Percentiles rank a stretch among this genome's conserved stretches.
Evolutionary conservation across 306 rosid genomes (phyloP).

Genomic region (Ormosia semicastrata): DNA sequence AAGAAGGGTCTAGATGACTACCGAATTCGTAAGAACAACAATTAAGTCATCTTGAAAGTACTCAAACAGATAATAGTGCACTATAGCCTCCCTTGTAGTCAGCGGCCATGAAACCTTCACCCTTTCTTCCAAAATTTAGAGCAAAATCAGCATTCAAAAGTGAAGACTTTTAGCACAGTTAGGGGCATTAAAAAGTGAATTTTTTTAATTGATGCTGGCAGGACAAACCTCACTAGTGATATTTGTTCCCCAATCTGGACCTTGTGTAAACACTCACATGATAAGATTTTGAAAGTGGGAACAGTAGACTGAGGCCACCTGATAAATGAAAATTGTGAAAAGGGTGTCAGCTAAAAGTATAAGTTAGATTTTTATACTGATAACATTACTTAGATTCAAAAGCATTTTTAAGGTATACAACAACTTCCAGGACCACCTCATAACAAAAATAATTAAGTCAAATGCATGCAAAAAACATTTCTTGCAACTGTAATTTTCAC

Average conservation of each 20-base stretch:
- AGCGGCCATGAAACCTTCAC: conserved; percentile 86
- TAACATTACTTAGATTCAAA: conserved; percentile 9
- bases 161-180: neutral
- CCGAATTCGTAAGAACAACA: conserved; percentile 73
- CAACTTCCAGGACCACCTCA: neutral
- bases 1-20: conserved; percentile 17
- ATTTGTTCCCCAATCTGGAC: conserved; percentile 63
- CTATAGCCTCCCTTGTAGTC: conserved; percentile 69
- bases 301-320: conserved; percentile 84
- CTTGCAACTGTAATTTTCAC: neutral
- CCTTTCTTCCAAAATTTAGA: conserved; percentile 75
- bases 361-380: neutral
- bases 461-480: neutral
- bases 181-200: neutral
- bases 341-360: neutral
- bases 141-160: conserved; percentile 41
- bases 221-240: conserved; percentile 77
- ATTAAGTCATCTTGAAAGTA: conserved; percentile 74
- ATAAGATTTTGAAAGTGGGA: conserved; percentile 71
- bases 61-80: conserved; percentile 75
- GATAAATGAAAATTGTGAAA: conserved; percentile 25
- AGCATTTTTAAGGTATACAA: neutral
- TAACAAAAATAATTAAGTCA: neutral
- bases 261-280: conserved; percentile 57
- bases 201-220: neutral